Evolutionary conservation across 1,284 basidiomycete genomes (phyloP).

Genomic region (Ustilago sp.): DNA sequence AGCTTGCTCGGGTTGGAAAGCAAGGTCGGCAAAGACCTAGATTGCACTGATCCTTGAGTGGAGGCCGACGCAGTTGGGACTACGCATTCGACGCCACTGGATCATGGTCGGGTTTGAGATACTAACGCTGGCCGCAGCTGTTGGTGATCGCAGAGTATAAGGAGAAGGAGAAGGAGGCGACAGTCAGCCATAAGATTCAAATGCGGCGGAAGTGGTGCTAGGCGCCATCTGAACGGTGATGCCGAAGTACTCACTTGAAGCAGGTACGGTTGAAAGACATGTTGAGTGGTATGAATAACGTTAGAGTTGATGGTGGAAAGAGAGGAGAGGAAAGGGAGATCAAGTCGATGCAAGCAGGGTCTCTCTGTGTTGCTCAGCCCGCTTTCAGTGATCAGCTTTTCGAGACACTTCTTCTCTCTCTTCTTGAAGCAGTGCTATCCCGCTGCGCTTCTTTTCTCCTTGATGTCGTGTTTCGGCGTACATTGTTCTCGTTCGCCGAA

Average conservation of each 20-base stretch:
- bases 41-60: background rate
- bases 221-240: background rate
- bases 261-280: constrained; percentile 59
- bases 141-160: constrained; percentile 9
- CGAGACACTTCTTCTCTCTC: background rate
- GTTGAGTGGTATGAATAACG: constrained; percentile 6
- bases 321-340: background rate
- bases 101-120: constrained; percentile 18
- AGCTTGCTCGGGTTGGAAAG: background rate
- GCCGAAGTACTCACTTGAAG: constrained; percentile 48
- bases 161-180: background rate
- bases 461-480: constrained; percentile 33
- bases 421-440: background rate
- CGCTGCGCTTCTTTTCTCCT: background rate
- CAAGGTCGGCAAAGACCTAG: background rate
- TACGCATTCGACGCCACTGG: background rate
- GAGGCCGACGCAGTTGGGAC: background rate
- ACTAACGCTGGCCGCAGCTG: constrained; percentile 62
- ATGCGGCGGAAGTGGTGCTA: background rate
- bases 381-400: background rate
- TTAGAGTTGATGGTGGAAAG: constrained; percentile 12
- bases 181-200: constrained; percentile 1
- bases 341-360: constrained; percentile 27
- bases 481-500: too few relatives aligned
- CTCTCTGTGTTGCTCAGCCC: constrained; percentile 6